Evolutionary conservation across 163 green algal species (phyloP), one percentile per base, ranked within the genome.

Genomic region (Volvox carteri): DNA sequence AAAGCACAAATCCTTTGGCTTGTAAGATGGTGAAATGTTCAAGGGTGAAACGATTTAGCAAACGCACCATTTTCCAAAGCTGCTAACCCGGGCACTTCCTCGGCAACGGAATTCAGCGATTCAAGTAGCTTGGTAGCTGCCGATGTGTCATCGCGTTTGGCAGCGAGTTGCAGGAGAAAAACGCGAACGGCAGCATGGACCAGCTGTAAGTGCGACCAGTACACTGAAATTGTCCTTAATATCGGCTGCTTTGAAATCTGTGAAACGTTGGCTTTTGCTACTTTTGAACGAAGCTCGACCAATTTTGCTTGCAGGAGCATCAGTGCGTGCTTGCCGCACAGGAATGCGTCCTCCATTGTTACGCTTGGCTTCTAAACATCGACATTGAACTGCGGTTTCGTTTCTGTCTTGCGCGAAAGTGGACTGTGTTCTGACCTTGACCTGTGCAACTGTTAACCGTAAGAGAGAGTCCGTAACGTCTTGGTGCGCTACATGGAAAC

Each of bases 311-410:
- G 62, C 16, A 87, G 30, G 5, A 72, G 19, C 1, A 9, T 14
- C 4, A 87, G 6, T n/a, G 42, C 65, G 33, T 87, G 44, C 46
- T 87, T 87, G 0, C 62, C 80, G 46, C 80, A 87, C 2, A 87
- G 46, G 80, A 87, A 87, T 12, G 33, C 46, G 33, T 87, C 80
- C 21, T 87, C 65, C 70, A 78, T 78, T 3, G 12, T 54, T 7
- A 72, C 25, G 28, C 19, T 23, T 65, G 54, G 7, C 2, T 65
- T 65, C 28, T 19, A 28, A 65, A 11, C 8, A 4, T 65, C 8
- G 28, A 65, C 54, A 65, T 65, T 4, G 7, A 23, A 5, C 7
- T 65, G 3, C 28, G 54, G 25, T 30, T 11, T 30, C 54, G 28
- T 23, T 4, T 19, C 2, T 8, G 25, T 12, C 25, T 65, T 7